Evolutionary conservation across 495 filamentous ascomycete species (phyloP).

Genomic region (Trichocladium uniseriatum): DNA sequence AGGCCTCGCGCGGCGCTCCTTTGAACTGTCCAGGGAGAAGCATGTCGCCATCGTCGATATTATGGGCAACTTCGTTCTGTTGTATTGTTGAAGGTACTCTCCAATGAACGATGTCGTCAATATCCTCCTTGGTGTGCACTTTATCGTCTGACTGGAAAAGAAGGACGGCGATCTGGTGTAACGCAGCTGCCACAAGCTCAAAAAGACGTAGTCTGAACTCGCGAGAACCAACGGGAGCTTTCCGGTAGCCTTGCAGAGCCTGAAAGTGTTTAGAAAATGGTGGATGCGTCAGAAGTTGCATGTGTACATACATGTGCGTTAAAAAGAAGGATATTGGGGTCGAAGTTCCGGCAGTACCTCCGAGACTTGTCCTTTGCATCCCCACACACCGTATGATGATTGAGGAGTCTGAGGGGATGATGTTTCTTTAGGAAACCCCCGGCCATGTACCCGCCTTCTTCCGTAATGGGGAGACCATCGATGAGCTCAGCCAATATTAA

Average conservation of each 20-base stretch:
- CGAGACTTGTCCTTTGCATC: background rate
- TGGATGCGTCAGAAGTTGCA: no score
- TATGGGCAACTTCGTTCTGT: no score
- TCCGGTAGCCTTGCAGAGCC: constrained; percentile 4
- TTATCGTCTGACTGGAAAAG: background rate
- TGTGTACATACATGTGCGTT: background rate
- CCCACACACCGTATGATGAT: background rate
- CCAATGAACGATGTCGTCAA: background rate
- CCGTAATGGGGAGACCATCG: background rate
- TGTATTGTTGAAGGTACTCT: background rate
- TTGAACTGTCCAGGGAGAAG: no score
- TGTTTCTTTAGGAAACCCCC: background rate
- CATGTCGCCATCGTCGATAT: background rate
- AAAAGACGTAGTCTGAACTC: constrained; percentile 6
- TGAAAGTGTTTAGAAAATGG: no score
- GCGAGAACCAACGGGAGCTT: background rate
- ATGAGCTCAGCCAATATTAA: constrained; percentile 1
- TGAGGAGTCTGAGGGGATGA: constrained; percentile 1
- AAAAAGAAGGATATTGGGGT: background rate
- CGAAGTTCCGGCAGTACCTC: background rate
- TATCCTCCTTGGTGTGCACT: constrained; percentile 4
- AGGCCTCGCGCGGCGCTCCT: no score
- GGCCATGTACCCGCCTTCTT: background rate
- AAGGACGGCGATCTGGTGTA: constrained; percentile 6
- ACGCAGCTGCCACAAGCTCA: background rate